phyloP scores from a whole-genome alignment of 139 green algal species.

The Yamagishiella unicocca region DNA sequence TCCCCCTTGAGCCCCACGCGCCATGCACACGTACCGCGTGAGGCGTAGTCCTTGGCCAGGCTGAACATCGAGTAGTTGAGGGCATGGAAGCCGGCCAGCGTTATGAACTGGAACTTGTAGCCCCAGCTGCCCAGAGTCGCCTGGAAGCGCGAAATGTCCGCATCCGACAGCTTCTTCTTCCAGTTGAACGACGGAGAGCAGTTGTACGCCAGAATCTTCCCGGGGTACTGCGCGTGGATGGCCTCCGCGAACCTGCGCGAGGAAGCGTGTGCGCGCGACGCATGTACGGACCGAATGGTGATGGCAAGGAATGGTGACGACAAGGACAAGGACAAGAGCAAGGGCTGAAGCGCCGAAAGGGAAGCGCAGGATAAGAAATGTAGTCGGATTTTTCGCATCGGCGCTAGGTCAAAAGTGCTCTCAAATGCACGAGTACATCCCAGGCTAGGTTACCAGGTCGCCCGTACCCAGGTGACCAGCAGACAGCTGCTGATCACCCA shows the following conservation, averaged over 20 bases:
- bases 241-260: constrained; percentile 70
- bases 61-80: constrained; percentile 89
- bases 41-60: constrained; percentile 78
- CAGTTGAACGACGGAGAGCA: constrained; percentile 96
- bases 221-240: constrained; percentile 86
- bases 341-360: too few species aligned
- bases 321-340: too few species aligned
- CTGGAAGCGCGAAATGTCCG: constrained; percentile 83
- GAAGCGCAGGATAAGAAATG: too few species aligned
- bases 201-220: constrained; percentile 95
- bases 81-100: constrained; percentile 89
- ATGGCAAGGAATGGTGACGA: too few species aligned
- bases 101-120: constrained; percentile 88
- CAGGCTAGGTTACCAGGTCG: too few species aligned
- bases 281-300: too few species aligned
- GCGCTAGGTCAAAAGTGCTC: too few species aligned
- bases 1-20: background rate
- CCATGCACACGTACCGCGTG: constrained; percentile 44
- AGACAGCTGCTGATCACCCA: too few species aligned
- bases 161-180: constrained; percentile 83
- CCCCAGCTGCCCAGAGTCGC: constrained; percentile 45
- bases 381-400: too few species aligned
- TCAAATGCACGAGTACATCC: too few species aligned
- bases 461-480: too few species aligned
- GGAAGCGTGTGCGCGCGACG: too few species aligned